Percentiles rank a stretch among this genome's conserved stretches.
These are phyloP conservation scores for Helotiales sp. DNA, from an alignment of 2,329 filamentous ascomycete species.

Conservation along the genomic window DNA sequence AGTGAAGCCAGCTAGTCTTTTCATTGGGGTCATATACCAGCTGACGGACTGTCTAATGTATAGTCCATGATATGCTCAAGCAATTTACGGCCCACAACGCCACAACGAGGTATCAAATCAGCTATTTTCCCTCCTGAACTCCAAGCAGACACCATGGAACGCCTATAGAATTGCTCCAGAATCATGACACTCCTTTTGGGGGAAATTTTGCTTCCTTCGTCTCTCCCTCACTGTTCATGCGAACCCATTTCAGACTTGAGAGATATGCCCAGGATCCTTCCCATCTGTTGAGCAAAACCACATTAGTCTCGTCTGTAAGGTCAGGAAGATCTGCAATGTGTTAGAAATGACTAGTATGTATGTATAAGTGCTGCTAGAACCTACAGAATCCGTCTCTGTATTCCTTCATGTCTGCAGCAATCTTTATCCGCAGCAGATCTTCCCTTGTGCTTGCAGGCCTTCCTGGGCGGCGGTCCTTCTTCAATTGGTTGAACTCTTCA, in stretches of 20 bases:
- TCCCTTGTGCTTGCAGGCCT: conserved; percentile 77
- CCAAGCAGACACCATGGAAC: not conserved
- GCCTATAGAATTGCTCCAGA: not conserved
- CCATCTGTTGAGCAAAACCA: conserved; percentile 70
- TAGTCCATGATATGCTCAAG: not conserved
- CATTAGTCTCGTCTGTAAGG: conserved; percentile 64
- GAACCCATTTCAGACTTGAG: conserved; percentile 73
- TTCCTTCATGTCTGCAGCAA: conserved; percentile 73
- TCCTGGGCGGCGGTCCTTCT: conserved; percentile 72
- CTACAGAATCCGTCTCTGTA: conserved; percentile 79
- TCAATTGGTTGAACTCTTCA: conserved; percentile 65
- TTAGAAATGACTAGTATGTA: conserved; percentile 7
- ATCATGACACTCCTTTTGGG: conserved; percentile 53
- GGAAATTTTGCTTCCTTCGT: conserved; percentile 76
- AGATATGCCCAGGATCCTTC: conserved; percentile 83
- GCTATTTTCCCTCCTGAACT: not conserved
- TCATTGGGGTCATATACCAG: not conserved
- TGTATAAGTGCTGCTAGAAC: conserved; percentile 31
- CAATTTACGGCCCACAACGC: not conserved
- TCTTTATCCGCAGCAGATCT: conserved; percentile 72
- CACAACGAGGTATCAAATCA: not conserved
- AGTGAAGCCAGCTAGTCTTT: not conserved
- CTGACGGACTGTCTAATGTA: not conserved
- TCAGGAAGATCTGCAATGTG: conserved; percentile 65
- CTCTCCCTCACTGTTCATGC: conserved; percentile 65